These are phyloP conservation scores for Geotrichum restrictum DNA, from an alignment of 1,139 yeast species.

Conservation along the genomic window DNA sequence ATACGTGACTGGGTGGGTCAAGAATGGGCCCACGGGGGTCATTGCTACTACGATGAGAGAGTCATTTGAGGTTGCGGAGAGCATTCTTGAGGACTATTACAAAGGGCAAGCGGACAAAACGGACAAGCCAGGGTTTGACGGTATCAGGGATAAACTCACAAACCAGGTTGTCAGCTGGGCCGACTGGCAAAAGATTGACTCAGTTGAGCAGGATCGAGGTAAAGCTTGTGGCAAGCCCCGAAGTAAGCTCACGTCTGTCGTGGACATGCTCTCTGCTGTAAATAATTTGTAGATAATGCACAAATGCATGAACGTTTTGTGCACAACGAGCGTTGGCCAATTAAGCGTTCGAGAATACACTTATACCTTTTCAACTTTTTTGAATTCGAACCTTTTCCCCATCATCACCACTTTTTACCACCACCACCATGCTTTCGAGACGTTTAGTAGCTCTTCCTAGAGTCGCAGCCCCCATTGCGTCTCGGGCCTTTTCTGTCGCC, in stretches of 20 bases:
- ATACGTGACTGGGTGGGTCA: constrained; percentile 91
- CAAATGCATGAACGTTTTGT: constrained; percentile 2
- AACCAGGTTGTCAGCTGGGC: constrained; percentile 55
- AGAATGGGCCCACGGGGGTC: constrained; percentile 84
- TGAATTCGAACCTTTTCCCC: not conserved
- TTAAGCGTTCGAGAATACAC: not conserved
- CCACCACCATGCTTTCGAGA: constrained; percentile 1
- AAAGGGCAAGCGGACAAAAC: constrained; percentile 24
- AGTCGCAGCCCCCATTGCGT: not conserved
- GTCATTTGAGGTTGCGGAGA: constrained; percentile 69
- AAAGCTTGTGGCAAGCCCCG: constrained; percentile 49
- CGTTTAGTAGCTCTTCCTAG: not conserved
- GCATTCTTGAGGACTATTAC: constrained; percentile 50
- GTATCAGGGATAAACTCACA: constrained; percentile 36
- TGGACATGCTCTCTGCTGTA: constrained; percentile 48
- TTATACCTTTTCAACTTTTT: not conserved
- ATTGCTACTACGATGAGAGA: constrained; percentile 90
- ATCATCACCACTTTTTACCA: not conserved
- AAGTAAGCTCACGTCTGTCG: constrained; percentile 50
- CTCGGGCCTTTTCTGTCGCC: constrained; percentile 9
- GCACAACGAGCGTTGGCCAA: not conserved
- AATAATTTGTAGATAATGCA: constrained; percentile 7
- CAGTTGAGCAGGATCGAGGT: constrained; percentile 53
- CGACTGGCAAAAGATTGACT: constrained; percentile 65
- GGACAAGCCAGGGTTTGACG: constrained; percentile 36